Conservation (phyloP, 2,329 filamentous ascomycete species). For the Arthrobotrys sinensis region DNA sequence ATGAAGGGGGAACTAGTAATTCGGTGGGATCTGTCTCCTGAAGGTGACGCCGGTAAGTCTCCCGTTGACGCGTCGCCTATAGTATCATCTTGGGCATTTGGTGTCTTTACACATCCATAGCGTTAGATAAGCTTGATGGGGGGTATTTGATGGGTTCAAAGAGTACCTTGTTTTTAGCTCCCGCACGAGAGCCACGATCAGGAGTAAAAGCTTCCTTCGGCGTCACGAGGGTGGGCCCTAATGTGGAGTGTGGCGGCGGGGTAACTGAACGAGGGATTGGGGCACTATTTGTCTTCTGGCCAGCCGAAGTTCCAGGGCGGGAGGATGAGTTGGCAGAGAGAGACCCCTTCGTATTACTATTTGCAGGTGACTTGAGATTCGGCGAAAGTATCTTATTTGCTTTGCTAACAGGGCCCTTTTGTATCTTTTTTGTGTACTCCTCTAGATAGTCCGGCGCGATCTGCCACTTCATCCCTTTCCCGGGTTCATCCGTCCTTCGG, state of each 20-base stretch:
- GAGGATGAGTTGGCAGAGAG: slow-evolving; percentile 25
- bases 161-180: slow-evolving; percentile 64
- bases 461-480: slow-evolving; percentile 99
- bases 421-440: slow-evolving; percentile 82
- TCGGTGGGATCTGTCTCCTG: slow-evolving; percentile 28
- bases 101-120: slow-evolving; percentile 62
- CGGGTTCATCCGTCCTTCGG: slow-evolving; percentile 91
- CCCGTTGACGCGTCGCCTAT: slow-evolving; percentile 23
- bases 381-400: slow-evolving; percentile 61
- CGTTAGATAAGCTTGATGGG: slow-evolving; percentile 63
- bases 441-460: slow-evolving; percentile 87
- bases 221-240: slow-evolving; percentile 67
- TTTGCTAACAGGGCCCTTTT: slow-evolving; percentile 61
- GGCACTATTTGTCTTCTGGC: slow-evolving; percentile 35
- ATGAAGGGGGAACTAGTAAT: slow-evolving; percentile 54
- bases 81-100: slow-evolving; percentile 60
- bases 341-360: slow-evolving; percentile 14
- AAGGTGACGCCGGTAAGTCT: slow-evolving; percentile 61
- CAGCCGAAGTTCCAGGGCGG: slow-evolving; percentile 63
- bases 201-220: slow-evolving; percentile 73
- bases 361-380: slow-evolving; percentile 45
- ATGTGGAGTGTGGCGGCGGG: slow-evolving; percentile 68
- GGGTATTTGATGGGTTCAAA: not conserved
- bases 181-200: slow-evolving; percentile 69
- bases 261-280: slow-evolving; percentile 43